Evolutionary conservation across 2,329 filamentous ascomycete genomes (phyloP).

Genomic region (Trichoderma endophyticum): DNA sequence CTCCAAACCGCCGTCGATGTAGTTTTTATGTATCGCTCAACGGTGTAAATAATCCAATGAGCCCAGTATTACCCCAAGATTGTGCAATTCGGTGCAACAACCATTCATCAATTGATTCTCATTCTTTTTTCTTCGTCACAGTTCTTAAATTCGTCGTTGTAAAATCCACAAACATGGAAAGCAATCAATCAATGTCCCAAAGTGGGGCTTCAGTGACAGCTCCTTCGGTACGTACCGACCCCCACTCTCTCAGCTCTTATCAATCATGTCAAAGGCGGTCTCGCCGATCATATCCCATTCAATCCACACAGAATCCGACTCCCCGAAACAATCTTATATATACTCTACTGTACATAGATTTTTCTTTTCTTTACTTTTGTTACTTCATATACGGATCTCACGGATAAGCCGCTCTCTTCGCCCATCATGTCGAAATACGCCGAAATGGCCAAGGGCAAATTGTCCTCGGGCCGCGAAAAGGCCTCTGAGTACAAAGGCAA

Average conservation of each 20-base stretch:
- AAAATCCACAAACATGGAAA: background rate
- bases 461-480: slow-evolving; percentile 20
- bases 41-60: background rate
- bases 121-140: background rate
- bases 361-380: background rate
- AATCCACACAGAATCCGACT: background rate
- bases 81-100: background rate
- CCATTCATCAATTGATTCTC: background rate
- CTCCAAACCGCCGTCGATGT: background rate
- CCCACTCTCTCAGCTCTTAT: slow-evolving; percentile 3
- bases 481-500: slow-evolving; percentile 16
- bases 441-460: slow-evolving; percentile 38
- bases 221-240: slow-evolving; percentile 1
- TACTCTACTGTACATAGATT: background rate
- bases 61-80: too few species aligned
- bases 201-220: background rate
- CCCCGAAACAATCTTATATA: background rate
- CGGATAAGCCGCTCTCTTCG: background rate
- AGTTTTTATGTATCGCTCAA: background rate
- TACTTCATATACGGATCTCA: background rate
- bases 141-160: background rate
- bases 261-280: background rate
- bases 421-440: slow-evolving; percentile 45
- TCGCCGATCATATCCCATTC: slow-evolving; percentile 4
- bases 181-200: background rate